Evolutionary conservation across 1,284 basidiomycete genomes (phyloP), one percentile per base, ranked within the genome.

Genomic region (Pisolithus thermaeus): DNA sequence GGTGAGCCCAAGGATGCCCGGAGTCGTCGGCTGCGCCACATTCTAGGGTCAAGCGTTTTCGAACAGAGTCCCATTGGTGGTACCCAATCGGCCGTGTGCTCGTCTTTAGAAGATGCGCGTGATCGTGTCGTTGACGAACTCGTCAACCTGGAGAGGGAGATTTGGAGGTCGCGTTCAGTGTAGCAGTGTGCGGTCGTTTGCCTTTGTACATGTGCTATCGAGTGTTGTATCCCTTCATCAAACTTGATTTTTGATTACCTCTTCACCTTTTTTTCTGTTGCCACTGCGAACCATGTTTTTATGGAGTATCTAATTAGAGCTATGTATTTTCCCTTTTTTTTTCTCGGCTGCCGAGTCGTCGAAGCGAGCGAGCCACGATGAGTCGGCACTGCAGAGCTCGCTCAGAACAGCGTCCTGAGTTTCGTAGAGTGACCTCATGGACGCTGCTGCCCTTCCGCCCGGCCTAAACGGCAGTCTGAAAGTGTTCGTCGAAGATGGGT

Each of bases 101-200:
- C 18, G n/a, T 62, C 68, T 35, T 61, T 87, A 52, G 83, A 87
- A 60, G 83, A 87, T 52, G 84, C 84, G 39, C 74, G 81, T 53
- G 86, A 88, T 65, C 69, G 73, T 9, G 83, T 80, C 39, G 83
- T 85, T 49, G 85, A 87, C 65, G 73, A 81, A 73, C 71, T 86
- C 47, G 79, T 83, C 11, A 74, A 74, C 44, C 59, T 69, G 20
- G 79, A 81, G 62, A 68, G 73, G 59, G 65, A 61, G 53, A 54
- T 53, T 47, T 65, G 64, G 52, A 47, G 42, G 23, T 43, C 25
- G 4, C 42, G 42, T 4, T 5, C 9, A 14, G 41, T 28, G 41
- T 39, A 7, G 37, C 18, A 39, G 38, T 9, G 37, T 35, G 14
- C 12, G 12, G 11, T 35, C 28, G 28, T 35, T 14, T 12, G 30